phyloP scores from a whole-genome alignment of 2,329 filamentous ascomycete species.

The Talaromyces piceae region DNA sequence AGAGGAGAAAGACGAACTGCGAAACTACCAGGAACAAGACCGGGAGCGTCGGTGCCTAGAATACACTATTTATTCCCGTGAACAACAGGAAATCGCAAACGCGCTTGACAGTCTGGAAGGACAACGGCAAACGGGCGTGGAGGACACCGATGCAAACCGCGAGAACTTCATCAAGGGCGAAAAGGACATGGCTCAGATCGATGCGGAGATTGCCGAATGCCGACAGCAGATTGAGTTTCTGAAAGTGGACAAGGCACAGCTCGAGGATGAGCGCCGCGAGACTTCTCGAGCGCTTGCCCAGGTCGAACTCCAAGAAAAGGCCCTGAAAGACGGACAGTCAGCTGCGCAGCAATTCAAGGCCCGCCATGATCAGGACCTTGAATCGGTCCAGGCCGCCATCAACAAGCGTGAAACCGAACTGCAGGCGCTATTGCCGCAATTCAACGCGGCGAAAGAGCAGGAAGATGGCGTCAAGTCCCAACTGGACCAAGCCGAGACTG shows the following conservation, averaged over 20 bases:
- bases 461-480: constrained; percentile 65
- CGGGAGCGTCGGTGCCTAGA: constrained; percentile 84
- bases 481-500: constrained; percentile 68
- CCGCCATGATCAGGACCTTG: constrained; percentile 64
- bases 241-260: constrained; percentile 73
- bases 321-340: constrained; percentile 73
- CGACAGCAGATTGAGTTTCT: constrained; percentile 78
- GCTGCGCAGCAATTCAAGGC: constrained; percentile 65
- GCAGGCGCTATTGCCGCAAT: constrained; percentile 65
- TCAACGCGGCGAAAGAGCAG: constrained; percentile 62
- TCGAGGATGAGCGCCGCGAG: constrained; percentile 84
- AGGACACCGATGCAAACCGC: constrained; percentile 74
- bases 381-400: constrained; percentile 66
- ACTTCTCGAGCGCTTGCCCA: constrained; percentile 73
- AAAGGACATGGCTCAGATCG: constrained; percentile 67
- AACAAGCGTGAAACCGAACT: constrained; percentile 69
- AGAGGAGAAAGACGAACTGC: constrained; percentile 92
- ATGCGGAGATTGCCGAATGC: constrained; percentile 69
- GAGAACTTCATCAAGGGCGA: constrained; percentile 70
- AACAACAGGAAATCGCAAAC: constrained; percentile 70
- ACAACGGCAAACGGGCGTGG: constrained; percentile 70
- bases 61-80: constrained; percentile 87
- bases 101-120: constrained; percentile 78
- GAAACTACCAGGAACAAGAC: constrained; percentile 91
- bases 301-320: constrained; percentile 76